phyloP scores from a whole-genome alignment of 495 filamentous ascomycete species.

The Chaetomium fimeti region DNA sequence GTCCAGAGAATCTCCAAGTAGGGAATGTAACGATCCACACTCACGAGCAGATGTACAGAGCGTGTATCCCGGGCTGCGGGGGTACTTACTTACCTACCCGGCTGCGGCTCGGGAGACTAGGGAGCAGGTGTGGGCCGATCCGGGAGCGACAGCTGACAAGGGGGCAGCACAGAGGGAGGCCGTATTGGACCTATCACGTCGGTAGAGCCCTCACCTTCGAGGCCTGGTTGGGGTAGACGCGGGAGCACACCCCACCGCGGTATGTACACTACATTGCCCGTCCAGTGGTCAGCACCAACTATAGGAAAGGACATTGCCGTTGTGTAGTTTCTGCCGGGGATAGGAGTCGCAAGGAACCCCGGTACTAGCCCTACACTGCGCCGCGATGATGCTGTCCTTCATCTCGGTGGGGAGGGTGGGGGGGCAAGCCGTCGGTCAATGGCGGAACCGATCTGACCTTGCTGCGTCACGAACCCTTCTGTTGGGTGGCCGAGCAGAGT shows the following conservation, averaged over 20 bases:
- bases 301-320: background rate
- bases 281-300: slow-evolving; percentile 1
- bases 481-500: slow-evolving; percentile 1
- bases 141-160: slow-evolving; percentile 17
- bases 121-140: slow-evolving; percentile 17
- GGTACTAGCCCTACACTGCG: background rate
- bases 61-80: slow-evolving; percentile 12
- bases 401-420: slow-evolving; percentile 11
- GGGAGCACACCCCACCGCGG: slow-evolving; percentile 11
- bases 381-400: slow-evolving; percentile 1
- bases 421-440: background rate
- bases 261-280: slow-evolving; percentile 9
- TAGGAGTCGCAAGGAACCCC: background rate
- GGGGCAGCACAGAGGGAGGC: background rate
- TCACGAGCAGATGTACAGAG: slow-evolving; percentile 3
- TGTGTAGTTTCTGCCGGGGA: background rate
- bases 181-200: slow-evolving; percentile 12
- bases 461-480: too few species aligned
- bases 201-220: slow-evolving; percentile 1
- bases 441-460: background rate
- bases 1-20: slow-evolving; percentile 3
- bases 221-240: background rate
- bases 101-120: slow-evolving; percentile 13
- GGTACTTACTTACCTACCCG: slow-evolving; percentile 5
- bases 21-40: slow-evolving; percentile 14